phyloP scores from a whole-genome alignment of 2,329 filamentous ascomycete species.

The Ceratocystis albifundus region DNA sequence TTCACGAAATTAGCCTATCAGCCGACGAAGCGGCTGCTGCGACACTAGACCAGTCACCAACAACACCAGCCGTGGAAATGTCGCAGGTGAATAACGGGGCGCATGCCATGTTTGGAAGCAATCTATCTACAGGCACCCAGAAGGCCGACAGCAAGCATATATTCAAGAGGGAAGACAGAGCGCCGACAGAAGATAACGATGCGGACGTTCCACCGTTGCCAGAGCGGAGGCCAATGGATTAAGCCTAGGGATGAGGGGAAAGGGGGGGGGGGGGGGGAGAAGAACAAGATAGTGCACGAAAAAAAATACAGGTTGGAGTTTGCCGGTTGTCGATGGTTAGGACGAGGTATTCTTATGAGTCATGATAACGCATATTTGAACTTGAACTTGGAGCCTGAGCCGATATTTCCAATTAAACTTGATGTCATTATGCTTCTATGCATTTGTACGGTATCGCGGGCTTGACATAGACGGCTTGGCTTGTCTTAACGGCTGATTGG shows the following conservation, averaged over 20 bases:
- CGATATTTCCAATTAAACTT: too few relatives aligned
- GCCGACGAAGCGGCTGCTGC: background rate
- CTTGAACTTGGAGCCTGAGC: too few relatives aligned
- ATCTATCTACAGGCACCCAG: background rate
- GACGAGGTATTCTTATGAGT: background rate
- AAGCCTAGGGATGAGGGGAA: background rate
- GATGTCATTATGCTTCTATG: too few relatives aligned
- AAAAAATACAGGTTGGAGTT: background rate
- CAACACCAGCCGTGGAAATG: conserved; percentile 3
- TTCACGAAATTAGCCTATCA: background rate
- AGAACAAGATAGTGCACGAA: background rate
- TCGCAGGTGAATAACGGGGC: conserved; percentile 8
- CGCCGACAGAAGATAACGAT: background rate
- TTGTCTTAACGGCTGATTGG: too few relatives aligned
- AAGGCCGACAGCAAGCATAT: background rate
- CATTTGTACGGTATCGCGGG: too few relatives aligned
- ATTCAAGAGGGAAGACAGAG: background rate
- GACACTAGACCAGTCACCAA: background rate
- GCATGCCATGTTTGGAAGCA: conserved; percentile 1
- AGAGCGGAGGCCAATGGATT: conserved; percentile 6
- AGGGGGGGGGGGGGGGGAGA: background rate
- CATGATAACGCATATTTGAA: background rate
- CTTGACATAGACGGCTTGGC: too few relatives aligned
- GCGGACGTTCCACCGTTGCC: conserved; percentile 17
- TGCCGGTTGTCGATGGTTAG: too few relatives aligned